phyloP scores from a whole-genome alignment of 1,139 yeast genomes.

The Martiniozyma asiatica region DNA sequence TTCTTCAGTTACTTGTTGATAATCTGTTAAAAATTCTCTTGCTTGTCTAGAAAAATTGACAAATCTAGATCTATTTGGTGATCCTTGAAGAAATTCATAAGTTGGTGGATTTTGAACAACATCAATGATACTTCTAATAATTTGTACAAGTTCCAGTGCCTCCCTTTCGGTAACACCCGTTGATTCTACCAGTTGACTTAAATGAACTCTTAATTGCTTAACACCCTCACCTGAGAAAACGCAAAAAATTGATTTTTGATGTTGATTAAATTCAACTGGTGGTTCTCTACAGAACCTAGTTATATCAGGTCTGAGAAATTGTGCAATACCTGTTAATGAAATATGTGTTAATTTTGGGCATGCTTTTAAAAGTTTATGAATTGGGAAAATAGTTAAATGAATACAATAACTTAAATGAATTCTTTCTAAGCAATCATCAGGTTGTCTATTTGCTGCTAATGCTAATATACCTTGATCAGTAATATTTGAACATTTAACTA shows the following conservation, averaged over 20 bases:
- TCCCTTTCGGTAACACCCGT: slow-evolving; percentile 21
- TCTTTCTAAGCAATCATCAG: slow-evolving; percentile 70
- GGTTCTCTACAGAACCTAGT: slow-evolving; percentile 89
- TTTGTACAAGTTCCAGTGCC: slow-evolving; percentile 20
- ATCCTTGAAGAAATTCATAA: slow-evolving; percentile 7
- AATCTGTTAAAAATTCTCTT: slow-evolving; percentile 19
- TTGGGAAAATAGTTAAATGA: slow-evolving; percentile 61
- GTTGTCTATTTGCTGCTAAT: slow-evolving; percentile 65
- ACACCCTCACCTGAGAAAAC: slow-evolving; percentile 93
- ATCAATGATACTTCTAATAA: slow-evolving; percentile 18
- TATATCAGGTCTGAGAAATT: slow-evolving; percentile 77
- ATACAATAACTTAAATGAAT: slow-evolving; percentile 91
- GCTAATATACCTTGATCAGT: slow-evolving; percentile 80
- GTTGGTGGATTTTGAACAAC: slow-evolving; percentile 4
- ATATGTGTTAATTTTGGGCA: slow-evolving; percentile 86
- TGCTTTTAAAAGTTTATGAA: slow-evolving; percentile 56
- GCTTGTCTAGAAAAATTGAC: slow-evolving; percentile 17
- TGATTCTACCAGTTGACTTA: slow-evolving; percentile 19
- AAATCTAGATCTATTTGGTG: slow-evolving; percentile 13
- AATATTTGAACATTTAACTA: slow-evolving; percentile 82
- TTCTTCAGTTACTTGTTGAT: slow-evolving; percentile 13
- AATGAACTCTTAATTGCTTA: slow-evolving; percentile 22
- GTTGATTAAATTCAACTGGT: slow-evolving; percentile 83
- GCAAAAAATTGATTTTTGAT: slow-evolving; percentile 79
- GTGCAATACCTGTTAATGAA: slow-evolving; percentile 78